A percentile compares a stretch with the other conserved stretches of the same genome.
phyloP scores from a whole-genome alignment of 2,329 filamentous ascomycete species.

The Herpomyces periplanetae region DNA sequence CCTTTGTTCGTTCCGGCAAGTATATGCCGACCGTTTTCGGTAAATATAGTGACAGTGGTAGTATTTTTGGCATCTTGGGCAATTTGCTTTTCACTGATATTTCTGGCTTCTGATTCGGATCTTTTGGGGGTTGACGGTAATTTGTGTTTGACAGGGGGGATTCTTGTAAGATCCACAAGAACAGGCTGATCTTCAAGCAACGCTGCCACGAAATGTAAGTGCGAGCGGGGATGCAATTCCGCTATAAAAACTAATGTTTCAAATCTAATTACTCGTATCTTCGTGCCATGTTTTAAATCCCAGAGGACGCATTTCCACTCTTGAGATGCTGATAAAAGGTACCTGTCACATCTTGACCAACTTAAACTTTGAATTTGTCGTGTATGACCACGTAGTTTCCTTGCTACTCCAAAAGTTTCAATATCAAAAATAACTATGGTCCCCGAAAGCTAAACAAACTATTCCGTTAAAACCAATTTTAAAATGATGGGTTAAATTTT shows the following conservation, averaged over 20 bases:
- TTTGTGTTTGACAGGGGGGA: slow-evolving; percentile 28
- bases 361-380: slow-evolving; percentile 65
- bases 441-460: slow-evolving; percentile 22
- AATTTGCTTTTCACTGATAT: slow-evolving; percentile 35
- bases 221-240: slow-evolving; percentile 62
- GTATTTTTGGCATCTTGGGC: slow-evolving; percentile 79
- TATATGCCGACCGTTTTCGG: slow-evolving; percentile 45
- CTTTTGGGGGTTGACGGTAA: slow-evolving; percentile 50
- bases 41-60: slow-evolving; percentile 71
- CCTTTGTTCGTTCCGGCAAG: slow-evolving; percentile 78
- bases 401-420: slow-evolving; percentile 80
- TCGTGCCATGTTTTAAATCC: slow-evolving; percentile 36
- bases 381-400: slow-evolving; percentile 70
- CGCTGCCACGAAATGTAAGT: slow-evolving; percentile 51
- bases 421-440: slow-evolving; percentile 86
- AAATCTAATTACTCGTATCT: slow-evolving; percentile 53
- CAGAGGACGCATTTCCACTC: slow-evolving; percentile 90
- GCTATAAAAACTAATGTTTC: slow-evolving; percentile 80
- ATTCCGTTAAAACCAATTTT: slow-evolving; percentile 4
- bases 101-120: slow-evolving; percentile 22
- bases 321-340: slow-evolving; percentile 63
- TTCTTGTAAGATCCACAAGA: slow-evolving; percentile 35
- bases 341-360: slow-evolving; percentile 71
- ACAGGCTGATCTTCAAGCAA: slow-evolving; percentile 74
- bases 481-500: too few relatives aligned